phyloP scores from a whole-genome alignment of 1,139 yeast genomes.

The Suhomyces chickasaworum region DNA sequence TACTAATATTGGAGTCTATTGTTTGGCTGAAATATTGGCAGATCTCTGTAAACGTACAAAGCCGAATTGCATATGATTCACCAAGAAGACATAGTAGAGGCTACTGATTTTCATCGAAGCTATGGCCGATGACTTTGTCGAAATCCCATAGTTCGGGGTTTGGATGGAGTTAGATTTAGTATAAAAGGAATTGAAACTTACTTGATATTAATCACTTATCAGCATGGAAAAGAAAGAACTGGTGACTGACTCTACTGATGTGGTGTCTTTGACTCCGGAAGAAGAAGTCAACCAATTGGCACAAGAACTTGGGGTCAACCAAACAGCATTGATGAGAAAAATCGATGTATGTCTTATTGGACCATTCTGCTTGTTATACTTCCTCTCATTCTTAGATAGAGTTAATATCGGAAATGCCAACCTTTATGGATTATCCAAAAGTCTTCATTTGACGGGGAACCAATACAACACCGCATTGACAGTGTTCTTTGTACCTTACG shows the following conservation, averaged over 20 bases:
- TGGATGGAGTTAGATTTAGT: no score
- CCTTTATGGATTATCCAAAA: constrained; percentile 60
- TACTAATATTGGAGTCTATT: no score
- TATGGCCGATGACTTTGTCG: no score
- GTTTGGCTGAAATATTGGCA: no score
- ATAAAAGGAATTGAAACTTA: no score
- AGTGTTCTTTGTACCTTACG: constrained; percentile 72
- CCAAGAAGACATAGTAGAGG: no score
- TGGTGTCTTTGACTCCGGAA: constrained; percentile 12
- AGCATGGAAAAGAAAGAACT: constrained; percentile 1
- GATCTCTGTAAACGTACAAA: no score
- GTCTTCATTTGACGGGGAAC: constrained; percentile 53
- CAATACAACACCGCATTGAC: constrained; percentile 67
- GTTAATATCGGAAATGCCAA: constrained; percentile 77
- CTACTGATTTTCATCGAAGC: no score
- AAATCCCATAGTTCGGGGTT: no score
- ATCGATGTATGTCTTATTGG: constrained; percentile 68
- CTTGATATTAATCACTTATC: no score
- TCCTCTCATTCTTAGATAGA: constrained; percentile 69
- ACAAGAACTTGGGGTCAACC: constrained; percentile 36
- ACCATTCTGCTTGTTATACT: constrained; percentile 67
- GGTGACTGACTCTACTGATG: not conserved
- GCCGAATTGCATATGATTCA: no score
- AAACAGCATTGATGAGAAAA: constrained; percentile 58
- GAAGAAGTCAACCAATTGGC: constrained; percentile 34